A percentile compares a stretch with the other conserved stretches of the same genome.
Conservation (phyloP, 371 early-diverging fungal genomes). For the Umbelopsis sp. region DNA sequence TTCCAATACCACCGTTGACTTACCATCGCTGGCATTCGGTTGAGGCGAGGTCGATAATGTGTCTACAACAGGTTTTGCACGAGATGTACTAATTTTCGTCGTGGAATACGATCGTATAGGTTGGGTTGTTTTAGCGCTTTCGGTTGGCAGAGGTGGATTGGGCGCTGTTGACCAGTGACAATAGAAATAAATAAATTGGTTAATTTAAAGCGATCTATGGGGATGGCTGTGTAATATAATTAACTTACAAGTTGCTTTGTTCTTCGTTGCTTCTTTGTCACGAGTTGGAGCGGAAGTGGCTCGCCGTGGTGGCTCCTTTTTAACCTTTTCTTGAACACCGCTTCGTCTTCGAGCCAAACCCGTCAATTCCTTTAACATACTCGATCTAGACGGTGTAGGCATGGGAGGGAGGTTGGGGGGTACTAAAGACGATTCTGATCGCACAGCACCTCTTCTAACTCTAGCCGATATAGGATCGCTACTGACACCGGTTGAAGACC, state of each 20-base stretch:
- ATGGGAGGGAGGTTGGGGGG: conserved; percentile 29
- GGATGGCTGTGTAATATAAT: neutral
- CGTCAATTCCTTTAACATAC: conserved; percentile 39
- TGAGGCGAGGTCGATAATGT: neutral
- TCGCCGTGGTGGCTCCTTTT: conserved; percentile 1
- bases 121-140: neutral
- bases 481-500: conserved; percentile 25
- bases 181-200: neutral
- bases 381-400: conserved; percentile 43
- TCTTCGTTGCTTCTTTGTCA: neutral
- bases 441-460: neutral
- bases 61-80: neutral
- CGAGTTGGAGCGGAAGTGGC: neutral
- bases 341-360: conserved; percentile 39
- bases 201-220: too few species aligned
- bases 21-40: conserved; percentile 4
- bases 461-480: conserved; percentile 17
- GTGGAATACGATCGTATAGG: neutral
- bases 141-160: neutral
- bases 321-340: conserved; percentile 15
- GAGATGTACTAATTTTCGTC: neutral
- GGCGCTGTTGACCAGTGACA: neutral
- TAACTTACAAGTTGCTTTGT: neutral
- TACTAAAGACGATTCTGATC: conserved; percentile 23
- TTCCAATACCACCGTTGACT: neutral